A percentile compares a stretch with the other conserved stretches of the same genome.
phyloP scores from a whole-genome alignment of 169 alveolate species.

The Miamiensis avidus region DNA sequence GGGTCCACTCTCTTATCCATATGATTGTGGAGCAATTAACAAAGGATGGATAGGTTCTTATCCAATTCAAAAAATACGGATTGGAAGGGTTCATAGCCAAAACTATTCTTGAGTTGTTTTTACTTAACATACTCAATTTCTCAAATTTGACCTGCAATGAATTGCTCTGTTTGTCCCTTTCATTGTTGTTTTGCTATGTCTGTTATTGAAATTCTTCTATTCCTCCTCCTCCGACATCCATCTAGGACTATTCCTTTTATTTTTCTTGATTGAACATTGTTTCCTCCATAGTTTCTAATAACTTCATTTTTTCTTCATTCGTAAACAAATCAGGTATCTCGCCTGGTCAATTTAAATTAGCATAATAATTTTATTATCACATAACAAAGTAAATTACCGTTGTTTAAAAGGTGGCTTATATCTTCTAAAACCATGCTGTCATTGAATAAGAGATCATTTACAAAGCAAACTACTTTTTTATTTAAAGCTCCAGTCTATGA shows the following conservation, averaged over 20 bases:
- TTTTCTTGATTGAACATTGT: not conserved
- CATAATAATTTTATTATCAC: too few relatives aligned
- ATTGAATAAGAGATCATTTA: conserved; percentile 72
- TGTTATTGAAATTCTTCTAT: too few relatives aligned
- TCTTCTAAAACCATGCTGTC: conserved; percentile 74
- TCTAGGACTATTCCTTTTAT: not conserved
- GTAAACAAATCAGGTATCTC: conserved; percentile 83
- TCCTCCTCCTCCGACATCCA: not conserved
- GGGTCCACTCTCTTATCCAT: conserved; percentile 88
- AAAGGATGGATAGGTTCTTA: conserved; percentile 84
- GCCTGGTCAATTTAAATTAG: too few relatives aligned
- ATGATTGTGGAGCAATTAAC: conserved; percentile 85
- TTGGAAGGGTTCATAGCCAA: conserved; percentile 84
- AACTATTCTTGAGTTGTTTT: conserved; percentile 71
- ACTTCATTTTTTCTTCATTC: conserved; percentile 65
- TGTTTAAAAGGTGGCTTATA: conserved; percentile 78
- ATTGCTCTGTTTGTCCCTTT: not conserved
- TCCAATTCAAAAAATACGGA: conserved; percentile 77
- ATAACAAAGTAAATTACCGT: too few relatives aligned
- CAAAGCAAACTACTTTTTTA: conserved; percentile 70
- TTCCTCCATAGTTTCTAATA: conserved; percentile 59
- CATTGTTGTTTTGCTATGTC: too few relatives aligned
- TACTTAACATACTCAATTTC: conserved; percentile 68
- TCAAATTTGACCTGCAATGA: conserved; percentile 46
- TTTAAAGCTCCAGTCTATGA: not conserved